Evolutionary conservation across 371 early-diverging fungal species (phyloP), one percentile per base, ranked within the genome.

Genomic region (Saksenaea oblongispora): DNA sequence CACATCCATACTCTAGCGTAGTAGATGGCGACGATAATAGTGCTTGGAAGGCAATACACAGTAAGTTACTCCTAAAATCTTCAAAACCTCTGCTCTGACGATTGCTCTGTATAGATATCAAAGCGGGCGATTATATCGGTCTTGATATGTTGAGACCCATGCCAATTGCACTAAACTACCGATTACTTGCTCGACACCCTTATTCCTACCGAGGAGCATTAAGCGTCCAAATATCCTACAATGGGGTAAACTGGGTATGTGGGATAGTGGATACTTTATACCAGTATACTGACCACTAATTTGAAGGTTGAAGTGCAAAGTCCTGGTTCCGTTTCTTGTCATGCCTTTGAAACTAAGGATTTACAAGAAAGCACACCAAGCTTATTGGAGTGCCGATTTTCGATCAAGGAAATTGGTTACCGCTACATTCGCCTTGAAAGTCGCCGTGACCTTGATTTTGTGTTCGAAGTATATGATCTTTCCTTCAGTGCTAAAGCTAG

Each of bases 121-220:
- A 63, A 28, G 59, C 60, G n/a, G 86, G 84, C 7, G 88, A 88
- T 53, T 88, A 83, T 60, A 82, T 88, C 67, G 87, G 88, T 9
- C 61, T 88, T 26, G 88, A 88, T 68, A 64, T 88, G 65, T 42
- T 88, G 34, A 71, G 85, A 59, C 74, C 79, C 11, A 83, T 87
- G 68, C 79, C 79, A 34, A 80, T 74, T 13, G 76, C 78, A 4
- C 57, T 84, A 3, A 72, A 67, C 26, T 84, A 75, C 57, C 74
- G 80, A 15, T 64, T 84, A 41, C 58, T 84, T 22, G 70, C 74
- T 4, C 67, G 62, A 34, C 80, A 80, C 55, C 74, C 78, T 13
- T 70, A 70, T 44, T 37, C 39, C 2, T 84, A 82, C 55, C 69
- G 67, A 47, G 66, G 58, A 7, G 56, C 61, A 0, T 34, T 79